Evolutionary conservation across 495 filamentous ascomycete species (phyloP).

Genomic region (Xylaria flabelliformis): DNA sequence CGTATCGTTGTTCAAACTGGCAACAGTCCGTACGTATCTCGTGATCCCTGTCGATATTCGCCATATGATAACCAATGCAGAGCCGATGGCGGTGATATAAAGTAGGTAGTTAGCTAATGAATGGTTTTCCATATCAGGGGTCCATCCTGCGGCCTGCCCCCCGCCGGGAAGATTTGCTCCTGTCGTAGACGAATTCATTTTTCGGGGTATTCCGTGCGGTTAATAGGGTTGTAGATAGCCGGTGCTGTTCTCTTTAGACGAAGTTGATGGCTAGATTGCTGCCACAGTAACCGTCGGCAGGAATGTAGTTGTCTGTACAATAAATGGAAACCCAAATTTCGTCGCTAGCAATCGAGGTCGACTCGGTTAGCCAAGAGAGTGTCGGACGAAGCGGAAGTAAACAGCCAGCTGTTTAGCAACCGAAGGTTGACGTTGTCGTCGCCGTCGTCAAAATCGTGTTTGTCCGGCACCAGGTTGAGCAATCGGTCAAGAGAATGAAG

Average conservation of each 20-base stretch:
- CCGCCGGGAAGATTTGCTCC: slow-evolving; percentile 29
- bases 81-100: slow-evolving; percentile 51
- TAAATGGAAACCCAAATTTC: slow-evolving; percentile 15
- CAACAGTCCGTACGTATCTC: slow-evolving; percentile 75
- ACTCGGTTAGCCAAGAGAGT: slow-evolving; percentile 34
- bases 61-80: slow-evolving; percentile 53
- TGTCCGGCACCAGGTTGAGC: neutral
- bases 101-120: slow-evolving; percentile 56
- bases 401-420: slow-evolving; percentile 39
- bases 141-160: slow-evolving; percentile 42
- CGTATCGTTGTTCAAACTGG: slow-evolving; percentile 70
- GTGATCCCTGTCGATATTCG: slow-evolving; percentile 61
- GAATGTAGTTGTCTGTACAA: slow-evolving; percentile 9
- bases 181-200: slow-evolving; percentile 31
- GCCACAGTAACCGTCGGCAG: slow-evolving; percentile 1
- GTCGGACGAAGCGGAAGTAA: slow-evolving; percentile 28
- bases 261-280: neutral
- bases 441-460: slow-evolving; percentile 7
- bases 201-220: slow-evolving; percentile 9
- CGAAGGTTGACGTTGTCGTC: neutral
- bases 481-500: slow-evolving; percentile 7
- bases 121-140: slow-evolving; percentile 48
- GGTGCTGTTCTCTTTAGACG: neutral
- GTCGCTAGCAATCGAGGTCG: slow-evolving; percentile 33
- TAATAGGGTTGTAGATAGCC: neutral